Percentiles rank a stretch among this genome's conserved stretches.
phyloP scores from a whole-genome alignment of 352 stramenopile species.

The Pythium myriotylum region DNA sequence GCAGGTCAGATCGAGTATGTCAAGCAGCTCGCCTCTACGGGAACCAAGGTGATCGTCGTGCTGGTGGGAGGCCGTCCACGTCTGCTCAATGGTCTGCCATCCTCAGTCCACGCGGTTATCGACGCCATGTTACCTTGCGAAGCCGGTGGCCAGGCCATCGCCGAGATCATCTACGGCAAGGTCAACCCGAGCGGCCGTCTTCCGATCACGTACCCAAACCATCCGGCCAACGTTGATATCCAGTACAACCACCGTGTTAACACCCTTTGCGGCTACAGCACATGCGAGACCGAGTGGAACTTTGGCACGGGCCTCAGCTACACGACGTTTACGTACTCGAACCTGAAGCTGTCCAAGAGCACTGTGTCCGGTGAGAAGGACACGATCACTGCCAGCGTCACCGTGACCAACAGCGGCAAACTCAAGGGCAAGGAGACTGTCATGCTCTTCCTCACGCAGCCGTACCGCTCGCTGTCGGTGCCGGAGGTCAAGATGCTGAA shows the following conservation, averaged over 20 bases:
- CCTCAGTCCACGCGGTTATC: constrained; percentile 70
- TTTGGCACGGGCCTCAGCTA: constrained; percentile 71
- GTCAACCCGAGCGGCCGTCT: constrained; percentile 84
- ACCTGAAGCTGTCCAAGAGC: constrained; percentile 34
- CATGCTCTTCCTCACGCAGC: constrained; percentile 40
- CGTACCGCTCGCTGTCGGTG: constrained; percentile 34
- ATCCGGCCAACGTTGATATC: constrained; percentile 64
- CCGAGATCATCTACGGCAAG: constrained; percentile 78
- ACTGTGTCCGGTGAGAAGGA: constrained; percentile 25
- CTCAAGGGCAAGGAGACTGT: constrained; percentile 46
- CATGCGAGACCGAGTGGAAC: constrained; percentile 45
- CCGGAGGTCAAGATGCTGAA: constrained; percentile 79
- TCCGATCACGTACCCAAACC: constrained; percentile 82
- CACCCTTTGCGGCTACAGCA: constrained; percentile 28
- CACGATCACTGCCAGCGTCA: constrained; percentile 22
- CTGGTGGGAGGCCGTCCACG: constrained; percentile 80
- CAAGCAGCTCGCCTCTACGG: constrained; percentile 52
- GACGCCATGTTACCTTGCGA: constrained; percentile 81
- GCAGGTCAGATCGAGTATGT: constrained; percentile 77
- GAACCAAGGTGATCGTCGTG: constrained; percentile 83
- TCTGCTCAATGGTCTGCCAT: constrained; percentile 58
- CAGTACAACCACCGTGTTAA: constrained; percentile 79
- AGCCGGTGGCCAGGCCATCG: constrained; percentile 75
- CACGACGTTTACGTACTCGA: constrained; percentile 54
- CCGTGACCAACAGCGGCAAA: constrained; percentile 33